These are phyloP conservation scores for Arthrobotrys pseudoclavata DNA, from an alignment of 2,329 filamentous ascomycete genomes.

Conservation along the genomic window DNA sequence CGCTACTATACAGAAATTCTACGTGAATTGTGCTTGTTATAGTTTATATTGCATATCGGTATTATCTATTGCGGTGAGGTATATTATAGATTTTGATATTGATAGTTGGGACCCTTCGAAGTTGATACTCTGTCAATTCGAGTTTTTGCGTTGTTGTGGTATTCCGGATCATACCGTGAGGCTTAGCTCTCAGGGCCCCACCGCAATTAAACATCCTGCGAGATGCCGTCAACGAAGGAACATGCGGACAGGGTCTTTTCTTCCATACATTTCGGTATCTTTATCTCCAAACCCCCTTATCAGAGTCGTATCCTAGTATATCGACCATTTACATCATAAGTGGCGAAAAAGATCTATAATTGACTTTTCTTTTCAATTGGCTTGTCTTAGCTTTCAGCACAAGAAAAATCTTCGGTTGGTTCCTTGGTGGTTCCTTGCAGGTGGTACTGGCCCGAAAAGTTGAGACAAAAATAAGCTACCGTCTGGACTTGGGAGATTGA, in stretches of 20 bases:
- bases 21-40: too few relatives aligned
- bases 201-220: constrained; percentile 54
- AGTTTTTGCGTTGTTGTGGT: constrained; percentile 46
- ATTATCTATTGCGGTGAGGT: too few relatives aligned
- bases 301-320: too few relatives aligned
- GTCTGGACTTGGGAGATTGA: constrained; percentile 21
- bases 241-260: too few relatives aligned
- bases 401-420: not conserved
- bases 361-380: constrained; percentile 4
- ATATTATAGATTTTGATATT: too few relatives aligned
- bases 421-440: constrained; percentile 24
- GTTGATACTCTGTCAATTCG: constrained; percentile 16
- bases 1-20: too few relatives aligned
- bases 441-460: not conserved
- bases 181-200: constrained; percentile 39
- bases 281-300: too few relatives aligned
- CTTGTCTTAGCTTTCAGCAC: not conserved
- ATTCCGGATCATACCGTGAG: constrained; percentile 29
- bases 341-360: constrained; percentile 36
- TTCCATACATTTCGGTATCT: too few relatives aligned
- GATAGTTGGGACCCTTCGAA: not conserved
- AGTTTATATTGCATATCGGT: too few relatives aligned
- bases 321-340: constrained; percentile 21
- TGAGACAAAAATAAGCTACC: constrained; percentile 26
- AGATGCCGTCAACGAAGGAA: constrained; percentile 29